These are phyloP conservation scores for Arthromyces matolae DNA, from an alignment of 768 basidiomycete species.

Conservation along the genomic window DNA sequence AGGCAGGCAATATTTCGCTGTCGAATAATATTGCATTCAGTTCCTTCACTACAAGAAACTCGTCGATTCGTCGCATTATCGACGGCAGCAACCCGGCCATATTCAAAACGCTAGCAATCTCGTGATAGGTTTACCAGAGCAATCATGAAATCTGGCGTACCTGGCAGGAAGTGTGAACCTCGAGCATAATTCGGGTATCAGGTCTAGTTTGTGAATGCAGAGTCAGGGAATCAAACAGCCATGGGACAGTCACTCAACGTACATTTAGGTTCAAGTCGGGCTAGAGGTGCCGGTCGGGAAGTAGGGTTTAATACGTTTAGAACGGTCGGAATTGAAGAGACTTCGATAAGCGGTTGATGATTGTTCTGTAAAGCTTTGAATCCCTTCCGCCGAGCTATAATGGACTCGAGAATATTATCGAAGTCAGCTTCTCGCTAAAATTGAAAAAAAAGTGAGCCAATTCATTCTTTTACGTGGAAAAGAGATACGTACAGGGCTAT, in stretches of 20 bases:
- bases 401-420: constrained; percentile 61
- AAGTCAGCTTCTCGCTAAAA: constrained; percentile 59
- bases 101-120: constrained; percentile 69
- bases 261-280: constrained; percentile 58
- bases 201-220: constrained; percentile 39
- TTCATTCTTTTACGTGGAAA: neutral
- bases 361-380: constrained; percentile 60
- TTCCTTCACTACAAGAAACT: constrained; percentile 72
- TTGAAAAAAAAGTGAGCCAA: constrained; percentile 2
- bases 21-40: constrained; percentile 68
- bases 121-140: neutral
- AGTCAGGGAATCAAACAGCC: neutral
- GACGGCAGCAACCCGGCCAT: constrained; percentile 73
- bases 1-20: constrained; percentile 54
- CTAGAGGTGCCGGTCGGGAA: constrained; percentile 35
- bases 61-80: constrained; percentile 67
- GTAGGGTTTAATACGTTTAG: constrained; percentile 60
- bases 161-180: constrained; percentile 72
- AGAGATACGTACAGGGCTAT: constrained; percentile 52
- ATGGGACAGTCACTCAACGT: constrained; percentile 2
- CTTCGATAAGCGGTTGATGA: constrained; percentile 71
- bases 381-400: constrained; percentile 55
- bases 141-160: constrained; percentile 31
- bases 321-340: constrained; percentile 45
- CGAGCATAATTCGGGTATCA: constrained; percentile 80